These are phyloP conservation scores for Colletotrichum endophyticum DNA, from an alignment of 2,329 filamentous ascomycete genomes.

Conservation along the genomic window DNA sequence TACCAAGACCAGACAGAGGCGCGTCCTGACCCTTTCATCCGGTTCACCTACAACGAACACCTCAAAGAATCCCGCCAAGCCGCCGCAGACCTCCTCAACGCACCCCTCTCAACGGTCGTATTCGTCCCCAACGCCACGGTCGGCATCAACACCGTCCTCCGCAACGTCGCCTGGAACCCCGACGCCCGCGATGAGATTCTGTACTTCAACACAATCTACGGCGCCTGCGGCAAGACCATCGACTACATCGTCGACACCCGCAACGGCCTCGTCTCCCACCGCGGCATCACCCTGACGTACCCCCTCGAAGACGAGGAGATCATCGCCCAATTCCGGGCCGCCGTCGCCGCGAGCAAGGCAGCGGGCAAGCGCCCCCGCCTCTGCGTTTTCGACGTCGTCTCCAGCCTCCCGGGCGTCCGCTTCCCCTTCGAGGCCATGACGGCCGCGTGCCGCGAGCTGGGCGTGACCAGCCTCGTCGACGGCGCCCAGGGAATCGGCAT, in stretches of 20 bases:
- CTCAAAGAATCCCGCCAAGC: slow-evolving; percentile 70
- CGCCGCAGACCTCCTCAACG: slow-evolving; percentile 70
- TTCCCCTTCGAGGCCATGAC: slow-evolving; percentile 79
- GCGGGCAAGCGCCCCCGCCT: slow-evolving; percentile 69
- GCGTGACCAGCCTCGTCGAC: slow-evolving; percentile 78
- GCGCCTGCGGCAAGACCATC: slow-evolving; percentile 76
- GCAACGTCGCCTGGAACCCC: slow-evolving; percentile 69
- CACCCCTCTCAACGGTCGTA: slow-evolving; percentile 69
- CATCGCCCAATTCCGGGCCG: slow-evolving; percentile 61
- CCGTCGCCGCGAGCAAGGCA: slow-evolving; percentile 56
- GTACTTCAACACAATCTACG: slow-evolving; percentile 81
- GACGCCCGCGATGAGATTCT: slow-evolving; percentile 81
- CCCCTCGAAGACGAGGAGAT: slow-evolving; percentile 75
- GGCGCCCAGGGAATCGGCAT: slow-evolving; percentile 87
- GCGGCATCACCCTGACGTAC: slow-evolving; percentile 67
- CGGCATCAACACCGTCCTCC: slow-evolving; percentile 79
- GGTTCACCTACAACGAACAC: slow-evolving; percentile 66
- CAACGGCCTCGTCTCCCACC: slow-evolving; percentile 43
- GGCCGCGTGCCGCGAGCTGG: slow-evolving; percentile 66
- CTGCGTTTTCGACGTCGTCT: slow-evolving; percentile 81
- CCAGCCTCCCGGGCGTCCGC: slow-evolving; percentile 77
- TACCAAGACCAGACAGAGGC: slow-evolving; percentile 73
- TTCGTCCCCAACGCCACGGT: slow-evolving; percentile 84
- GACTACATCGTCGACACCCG: slow-evolving; percentile 74
- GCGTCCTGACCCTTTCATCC: slow-evolving; percentile 77